Evolutionary conservation across 345 rosid species (phyloP).

Genomic region (Geranium brycei): DNA sequence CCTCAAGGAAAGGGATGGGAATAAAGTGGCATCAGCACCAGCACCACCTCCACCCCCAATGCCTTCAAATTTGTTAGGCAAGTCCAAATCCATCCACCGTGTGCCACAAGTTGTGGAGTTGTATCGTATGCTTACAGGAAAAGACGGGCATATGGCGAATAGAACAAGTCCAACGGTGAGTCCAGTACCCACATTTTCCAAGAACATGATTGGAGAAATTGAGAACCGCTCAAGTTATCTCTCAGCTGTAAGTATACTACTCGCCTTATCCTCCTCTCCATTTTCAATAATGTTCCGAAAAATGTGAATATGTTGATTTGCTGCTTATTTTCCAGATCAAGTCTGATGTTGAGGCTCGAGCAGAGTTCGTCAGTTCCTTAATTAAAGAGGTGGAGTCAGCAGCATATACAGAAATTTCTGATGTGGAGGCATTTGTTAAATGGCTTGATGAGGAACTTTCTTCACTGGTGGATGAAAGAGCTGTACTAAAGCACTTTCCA

Average conservation of each 20-base stretch:
- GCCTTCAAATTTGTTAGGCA: slow-evolving; percentile 33
- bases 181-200: slow-evolving; percentile 29
- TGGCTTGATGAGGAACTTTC: slow-evolving; percentile 78
- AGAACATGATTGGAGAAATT: slow-evolving; percentile 90
- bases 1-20: slow-evolving; percentile 14
- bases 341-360: slow-evolving; percentile 65
- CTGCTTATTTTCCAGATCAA: slow-evolving; percentile 41
- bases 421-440: slow-evolving; percentile 62
- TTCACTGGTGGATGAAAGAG: slow-evolving; percentile 83
- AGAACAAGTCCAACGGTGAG: slow-evolving; percentile 25
- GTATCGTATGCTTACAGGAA: slow-evolving; percentile 67
- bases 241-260: slow-evolving; percentile 57
- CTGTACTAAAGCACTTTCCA: slow-evolving; percentile 85
- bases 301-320: not conserved
- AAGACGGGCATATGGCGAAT: slow-evolving; percentile 40
- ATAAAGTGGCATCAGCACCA: slow-evolving; percentile 11
- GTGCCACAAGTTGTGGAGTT: slow-evolving; percentile 74
- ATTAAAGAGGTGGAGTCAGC: slow-evolving; percentile 67
- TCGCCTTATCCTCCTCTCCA: not conserved
- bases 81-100: slow-evolving; percentile 54
- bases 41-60: slow-evolving; percentile 77
- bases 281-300: not conserved
- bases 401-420: slow-evolving; percentile 44
- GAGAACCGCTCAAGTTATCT: slow-evolving; percentile 85
- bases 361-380: slow-evolving; percentile 48